Conservation (phyloP, 1,139 yeast species). For the Sugiyamaella castrensis region DNA sequence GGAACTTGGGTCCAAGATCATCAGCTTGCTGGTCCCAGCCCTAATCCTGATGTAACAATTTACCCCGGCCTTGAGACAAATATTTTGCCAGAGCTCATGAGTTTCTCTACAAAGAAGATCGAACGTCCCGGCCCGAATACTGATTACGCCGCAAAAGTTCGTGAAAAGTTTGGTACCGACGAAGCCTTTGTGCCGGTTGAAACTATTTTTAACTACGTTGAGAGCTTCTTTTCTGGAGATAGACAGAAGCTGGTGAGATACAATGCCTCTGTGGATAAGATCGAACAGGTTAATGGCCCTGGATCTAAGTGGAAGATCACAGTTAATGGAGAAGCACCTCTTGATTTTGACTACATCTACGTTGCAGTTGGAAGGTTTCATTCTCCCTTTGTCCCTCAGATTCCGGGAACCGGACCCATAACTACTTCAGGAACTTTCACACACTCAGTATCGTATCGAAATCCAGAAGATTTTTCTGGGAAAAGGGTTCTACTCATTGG, state of each 20-base stretch:
- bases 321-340: conserved; percentile 34
- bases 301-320: conserved; percentile 45
- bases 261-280: conserved; percentile 18
- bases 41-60: conserved; percentile 25
- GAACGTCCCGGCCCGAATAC: background rate
- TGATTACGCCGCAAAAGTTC: conserved; percentile 19
- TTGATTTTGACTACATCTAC: conserved; percentile 48
- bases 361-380: conserved; percentile 54
- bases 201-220: conserved; percentile 13
- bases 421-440: conserved; percentile 11
- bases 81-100: conserved; percentile 18
- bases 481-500: conserved; percentile 20
- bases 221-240: conserved; percentile 11
- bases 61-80: conserved; percentile 21
- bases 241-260: conserved; percentile 11
- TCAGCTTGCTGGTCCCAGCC: conserved; percentile 9
- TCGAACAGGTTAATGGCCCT: conserved; percentile 19
- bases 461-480: conserved; percentile 11
- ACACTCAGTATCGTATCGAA: conserved; percentile 19
- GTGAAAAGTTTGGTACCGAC: conserved; percentile 13
- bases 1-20: conserved; percentile 28
- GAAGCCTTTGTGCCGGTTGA: conserved; percentile 17
- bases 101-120: conserved; percentile 13
- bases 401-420: conserved; percentile 40
- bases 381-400: conserved; percentile 50